Percentiles rank a stretch among this genome's conserved stretches.
Evolutionary conservation across 2,329 filamentous ascomycete genomes (phyloP).

Genomic region (Diaporthe humulicola): DNA sequence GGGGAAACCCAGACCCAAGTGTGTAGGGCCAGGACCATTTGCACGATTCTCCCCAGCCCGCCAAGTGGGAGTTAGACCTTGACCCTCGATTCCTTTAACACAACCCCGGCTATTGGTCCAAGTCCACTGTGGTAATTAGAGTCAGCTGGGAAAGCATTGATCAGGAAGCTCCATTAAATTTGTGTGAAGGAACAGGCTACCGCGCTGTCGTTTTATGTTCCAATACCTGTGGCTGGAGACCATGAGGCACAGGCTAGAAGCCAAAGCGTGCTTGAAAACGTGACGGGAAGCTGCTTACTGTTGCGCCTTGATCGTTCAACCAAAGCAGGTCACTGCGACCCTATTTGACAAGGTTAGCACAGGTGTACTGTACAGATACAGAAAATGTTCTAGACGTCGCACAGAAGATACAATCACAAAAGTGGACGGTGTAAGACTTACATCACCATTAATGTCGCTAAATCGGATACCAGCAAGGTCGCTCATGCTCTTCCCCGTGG

Average conservation of each 20-base stretch:
- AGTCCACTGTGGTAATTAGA: constrained; percentile 20
- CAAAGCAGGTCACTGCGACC: neutral
- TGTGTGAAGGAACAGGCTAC: neutral
- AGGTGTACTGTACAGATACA: neutral
- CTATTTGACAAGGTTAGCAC: neutral
- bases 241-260: neutral
- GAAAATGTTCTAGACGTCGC: neutral
- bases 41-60: constrained; percentile 40
- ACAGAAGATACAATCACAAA: neutral
- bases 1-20: constrained; percentile 29
- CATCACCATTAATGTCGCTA: neutral
- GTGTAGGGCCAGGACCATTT: constrained; percentile 37
- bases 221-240: neutral
- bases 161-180: neutral
- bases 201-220: neutral
- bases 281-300: neutral
- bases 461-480: constrained; percentile 40
- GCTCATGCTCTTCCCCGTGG: constrained; percentile 42
- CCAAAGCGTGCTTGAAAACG: neutral
- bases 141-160: neutral
- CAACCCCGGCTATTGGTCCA: constrained; percentile 46
- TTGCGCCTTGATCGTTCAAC: neutral
- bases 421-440: neutral
- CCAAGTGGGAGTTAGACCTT: constrained; percentile 45
- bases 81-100: constrained; percentile 35